These are phyloP conservation scores for Corylus heterophylla DNA, from an alignment of 306 rosid genomes.

Conservation along the genomic window DNA sequence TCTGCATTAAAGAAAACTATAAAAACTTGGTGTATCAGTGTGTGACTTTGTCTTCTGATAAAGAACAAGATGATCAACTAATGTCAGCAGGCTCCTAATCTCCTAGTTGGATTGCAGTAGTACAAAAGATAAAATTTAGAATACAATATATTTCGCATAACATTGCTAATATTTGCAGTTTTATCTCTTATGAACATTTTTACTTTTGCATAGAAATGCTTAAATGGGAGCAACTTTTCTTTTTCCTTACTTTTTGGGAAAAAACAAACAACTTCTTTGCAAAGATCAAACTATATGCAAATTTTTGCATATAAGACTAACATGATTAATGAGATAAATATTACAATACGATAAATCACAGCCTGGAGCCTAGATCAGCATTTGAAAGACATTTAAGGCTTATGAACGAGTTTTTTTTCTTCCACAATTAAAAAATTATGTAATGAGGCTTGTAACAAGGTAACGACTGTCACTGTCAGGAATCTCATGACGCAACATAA, in stretches of 20 bases:
- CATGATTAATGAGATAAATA: not conserved
- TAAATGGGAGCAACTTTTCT: not conserved
- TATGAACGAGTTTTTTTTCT: not conserved
- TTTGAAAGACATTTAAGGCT: not conserved
- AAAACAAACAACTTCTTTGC: not conserved
- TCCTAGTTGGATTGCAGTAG: not conserved
- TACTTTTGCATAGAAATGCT: not conserved
- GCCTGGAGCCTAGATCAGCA: not conserved
- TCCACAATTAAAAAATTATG: not conserved
- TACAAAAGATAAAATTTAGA: not conserved
- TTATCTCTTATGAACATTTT: not conserved
- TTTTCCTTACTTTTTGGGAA: not conserved
- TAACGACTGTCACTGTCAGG: not conserved
- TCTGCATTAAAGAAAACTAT: constrained; percentile 3
- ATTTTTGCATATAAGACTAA: not conserved
- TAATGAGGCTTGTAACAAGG: not conserved
- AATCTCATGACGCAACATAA: not conserved
- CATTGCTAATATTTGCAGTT: not conserved
- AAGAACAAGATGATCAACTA: constrained; percentile 2
- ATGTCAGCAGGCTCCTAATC: not conserved
- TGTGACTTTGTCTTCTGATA: constrained; percentile 11
- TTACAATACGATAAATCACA: not conserved
- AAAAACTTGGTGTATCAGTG: not conserved
- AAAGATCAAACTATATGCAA: not conserved
- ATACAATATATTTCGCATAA: not conserved